Base-by-base conservation (phyloP, 495 filamentous ascomycete genomes). In the Podospora pseudopauciseta region DNA sequence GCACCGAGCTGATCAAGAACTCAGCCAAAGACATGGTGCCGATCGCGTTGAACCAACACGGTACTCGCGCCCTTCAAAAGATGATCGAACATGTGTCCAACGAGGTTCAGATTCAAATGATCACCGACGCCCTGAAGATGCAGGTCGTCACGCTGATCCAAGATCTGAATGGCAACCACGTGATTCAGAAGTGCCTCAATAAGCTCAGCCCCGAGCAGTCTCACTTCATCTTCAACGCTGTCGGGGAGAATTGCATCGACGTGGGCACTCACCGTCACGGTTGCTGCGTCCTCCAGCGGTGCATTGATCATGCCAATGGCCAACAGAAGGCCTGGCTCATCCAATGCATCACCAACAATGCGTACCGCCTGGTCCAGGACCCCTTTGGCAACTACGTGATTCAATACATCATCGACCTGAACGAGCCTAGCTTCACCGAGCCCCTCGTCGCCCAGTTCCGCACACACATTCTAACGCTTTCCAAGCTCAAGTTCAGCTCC, bases 321-420 rank as follows among this genome's bases (percentile, higher is more conserved):
- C 77, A 85, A 18, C 95, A 98, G 81, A 96, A 96, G 81, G 85
- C 87, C 68, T 91, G 91, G 79, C 83, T 99, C 65, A 92, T 99
- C 69, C 81, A 85, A 57, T 86, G 91, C 72, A 97, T 99, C 75
- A 97, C 93, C 2, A 80, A 84, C 27, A 89, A 97, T 71, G 90
- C 92, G 9, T 90, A 91, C 70, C 78, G 86, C 18, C 87, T 99
- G 13, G 92, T 98, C 16, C 93, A 97, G 75, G 96, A 99, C 78
- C 94, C 95, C 0, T 99, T 96, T 72, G 95, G 95, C 72, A 99
- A 99, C 77, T 99, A 99, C 73, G 95, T 99, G 56, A 89, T 99
- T 55, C 95, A 99, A 80, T 99, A 99, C 78, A 97, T 99, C 73
- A 87, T 99, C 68, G 95, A 99, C 77, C 86, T 97, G 54, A 89